Evolutionary conservation across 352 stramenopile species (phyloP).

Genomic region (Globisporangium nunn): DNA sequence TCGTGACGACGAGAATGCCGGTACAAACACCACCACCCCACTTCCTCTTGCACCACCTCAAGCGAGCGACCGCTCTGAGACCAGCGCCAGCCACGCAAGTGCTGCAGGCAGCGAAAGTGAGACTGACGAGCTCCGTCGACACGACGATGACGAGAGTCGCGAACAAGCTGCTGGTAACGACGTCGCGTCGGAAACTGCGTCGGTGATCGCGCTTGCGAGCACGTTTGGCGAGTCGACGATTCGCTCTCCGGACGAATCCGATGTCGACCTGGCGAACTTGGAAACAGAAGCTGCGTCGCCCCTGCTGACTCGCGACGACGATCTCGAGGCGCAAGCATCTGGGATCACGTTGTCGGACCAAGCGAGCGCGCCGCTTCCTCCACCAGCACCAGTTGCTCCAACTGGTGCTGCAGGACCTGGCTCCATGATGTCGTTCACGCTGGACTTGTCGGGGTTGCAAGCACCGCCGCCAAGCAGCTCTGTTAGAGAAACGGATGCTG

Average conservation of each 20-base stretch:
- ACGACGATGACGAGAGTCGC: not conserved
- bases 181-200: slow-evolving; percentile 48
- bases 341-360: slow-evolving; percentile 5
- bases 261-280: slow-evolving; percentile 41
- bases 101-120: not conserved
- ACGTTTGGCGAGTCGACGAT: slow-evolving; percentile 78
- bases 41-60: not conserved
- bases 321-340: slow-evolving; percentile 1
- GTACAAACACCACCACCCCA: not conserved
- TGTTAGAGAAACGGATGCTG: not conserved
- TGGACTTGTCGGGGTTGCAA: slow-evolving; percentile 63
- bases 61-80: not conserved
- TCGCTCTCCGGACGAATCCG: slow-evolving; percentile 53
- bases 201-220: slow-evolving; percentile 76
- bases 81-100: not conserved
- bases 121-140: not conserved
- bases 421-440: slow-evolving; percentile 78
- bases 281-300: slow-evolving; percentile 29
- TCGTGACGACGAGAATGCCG: not conserved
- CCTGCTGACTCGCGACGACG: slow-evolving; percentile 17
- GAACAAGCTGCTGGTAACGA: slow-evolving; percentile 20
- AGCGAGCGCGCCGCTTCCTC: slow-evolving; percentile 14
- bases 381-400: slow-evolving; percentile 19
- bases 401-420: slow-evolving; percentile 14
- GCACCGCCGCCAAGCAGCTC: slow-evolving; percentile 9